These are phyloP conservation scores for Davidsoniella eucalypti DNA, from an alignment of 2,329 filamentous ascomycete genomes.

Conservation along the genomic window DNA sequence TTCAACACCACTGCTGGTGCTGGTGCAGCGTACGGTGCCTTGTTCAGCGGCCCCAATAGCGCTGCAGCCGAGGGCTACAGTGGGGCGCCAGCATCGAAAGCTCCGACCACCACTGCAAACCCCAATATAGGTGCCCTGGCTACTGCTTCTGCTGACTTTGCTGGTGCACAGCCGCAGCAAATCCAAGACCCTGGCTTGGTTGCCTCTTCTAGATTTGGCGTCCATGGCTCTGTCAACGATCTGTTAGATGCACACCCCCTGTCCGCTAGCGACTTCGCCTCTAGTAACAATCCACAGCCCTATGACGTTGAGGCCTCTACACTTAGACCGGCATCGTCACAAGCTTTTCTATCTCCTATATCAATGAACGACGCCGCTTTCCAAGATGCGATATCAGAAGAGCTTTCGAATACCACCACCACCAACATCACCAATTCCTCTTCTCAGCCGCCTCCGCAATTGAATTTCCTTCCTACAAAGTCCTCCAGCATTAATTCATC, in stretches of 20 bases:
- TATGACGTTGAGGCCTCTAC: constrained; percentile 11
- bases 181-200: background rate
- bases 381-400: background rate
- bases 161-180: background rate
- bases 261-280: background rate
- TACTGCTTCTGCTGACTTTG: background rate
- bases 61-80: constrained; percentile 2
- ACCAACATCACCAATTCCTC: background rate
- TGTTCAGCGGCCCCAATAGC: background rate
- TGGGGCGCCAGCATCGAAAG: background rate
- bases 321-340: background rate
- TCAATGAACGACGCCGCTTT: constrained; percentile 9
- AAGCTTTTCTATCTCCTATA: constrained; percentile 11
- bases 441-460: constrained; percentile 7
- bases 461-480: background rate
- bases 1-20: background rate
- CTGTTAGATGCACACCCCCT: constrained; percentile 2
- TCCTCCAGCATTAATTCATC: background rate
- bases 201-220: background rate
- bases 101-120: background rate
- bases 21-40: background rate
- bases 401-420: background rate
- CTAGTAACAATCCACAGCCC: background rate
- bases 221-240: background rate
- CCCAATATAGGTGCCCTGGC: background rate